Conservation (phyloP, 352 stramenopile species). For the Thraustotheca clavata region DNA sequence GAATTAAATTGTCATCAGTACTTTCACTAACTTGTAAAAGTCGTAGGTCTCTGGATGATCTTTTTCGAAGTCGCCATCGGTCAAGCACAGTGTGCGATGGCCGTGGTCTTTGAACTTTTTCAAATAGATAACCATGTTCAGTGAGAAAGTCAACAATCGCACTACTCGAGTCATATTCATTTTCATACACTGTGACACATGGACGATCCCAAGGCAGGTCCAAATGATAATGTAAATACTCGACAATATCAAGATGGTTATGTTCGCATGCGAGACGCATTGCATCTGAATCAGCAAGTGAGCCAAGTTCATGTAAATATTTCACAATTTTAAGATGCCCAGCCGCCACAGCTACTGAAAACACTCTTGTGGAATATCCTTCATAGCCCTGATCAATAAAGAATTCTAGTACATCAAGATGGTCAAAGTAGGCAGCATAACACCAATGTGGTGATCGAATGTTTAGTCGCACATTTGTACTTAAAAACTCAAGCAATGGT, state of each 20-base stretch:
- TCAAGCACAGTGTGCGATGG: background rate
- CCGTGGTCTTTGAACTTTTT: background rate
- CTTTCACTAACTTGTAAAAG: background rate
- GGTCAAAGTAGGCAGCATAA: constrained; percentile 4
- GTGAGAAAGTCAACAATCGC: background rate
- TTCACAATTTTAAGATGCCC: background rate
- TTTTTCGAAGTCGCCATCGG: background rate
- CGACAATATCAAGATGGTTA: background rate
- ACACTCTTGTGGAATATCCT: background rate
- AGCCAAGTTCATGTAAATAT: background rate
- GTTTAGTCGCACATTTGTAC: background rate
- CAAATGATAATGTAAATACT: background rate
- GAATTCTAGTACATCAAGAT: constrained; percentile 1
- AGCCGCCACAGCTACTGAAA: background rate
- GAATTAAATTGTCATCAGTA: background rate
- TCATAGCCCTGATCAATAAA: background rate
- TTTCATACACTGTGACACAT: background rate
- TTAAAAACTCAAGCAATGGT: background rate
- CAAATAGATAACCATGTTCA: background rate
- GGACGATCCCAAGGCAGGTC: background rate
- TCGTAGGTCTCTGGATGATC: background rate
- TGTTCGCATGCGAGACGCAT: constrained; percentile 3
- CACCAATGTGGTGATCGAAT: background rate
- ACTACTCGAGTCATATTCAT: background rate
- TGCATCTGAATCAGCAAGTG: background rate